A percentile compares a stretch with the other conserved stretches of the same genome.
Evolutionary conservation across 164 flowering plant genomes (phyloP).

Genomic region (Amborella trichopoda): DNA sequence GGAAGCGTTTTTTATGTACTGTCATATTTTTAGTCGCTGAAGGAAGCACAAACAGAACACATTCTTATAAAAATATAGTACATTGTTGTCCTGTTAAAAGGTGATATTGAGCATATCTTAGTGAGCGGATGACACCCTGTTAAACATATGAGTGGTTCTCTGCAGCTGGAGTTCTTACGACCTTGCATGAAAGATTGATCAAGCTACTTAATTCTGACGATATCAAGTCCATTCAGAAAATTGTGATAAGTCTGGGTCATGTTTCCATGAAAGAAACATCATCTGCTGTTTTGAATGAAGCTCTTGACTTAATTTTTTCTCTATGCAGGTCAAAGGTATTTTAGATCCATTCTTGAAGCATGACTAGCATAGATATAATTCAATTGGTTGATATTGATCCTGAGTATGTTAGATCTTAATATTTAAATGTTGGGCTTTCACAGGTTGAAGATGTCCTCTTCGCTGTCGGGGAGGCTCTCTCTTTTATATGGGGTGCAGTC

Average conservation of each 20-base stretch:
- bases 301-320: constrained; percentile 69
- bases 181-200: constrained; percentile 49
- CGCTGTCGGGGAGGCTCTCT: constrained; percentile 97
- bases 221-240: constrained; percentile 68
- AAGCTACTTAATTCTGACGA: constrained; percentile 75
- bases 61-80: neutral
- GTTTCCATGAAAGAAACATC: constrained; percentile 61
- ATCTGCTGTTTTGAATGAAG: constrained; percentile 37
- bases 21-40: no score
- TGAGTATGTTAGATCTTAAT: no score
- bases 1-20: no score
- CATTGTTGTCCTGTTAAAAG: neutral
- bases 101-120: neutral
- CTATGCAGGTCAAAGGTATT: constrained; percentile 84
- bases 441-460: constrained; percentile 95
- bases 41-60: no score
- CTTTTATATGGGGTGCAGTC: constrained; percentile 95
- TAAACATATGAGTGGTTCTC: constrained; percentile 1
- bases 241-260: constrained; percentile 78
- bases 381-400: no score
- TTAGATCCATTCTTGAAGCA: constrained; percentile 1
- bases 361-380: constrained; percentile 5
- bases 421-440: no score
- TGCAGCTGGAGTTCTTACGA: constrained; percentile 57
- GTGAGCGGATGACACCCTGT: neutral